Evolutionary conservation across 208 protist genomes (phyloP).

Genomic region (Crithidia expoeki): DNA sequence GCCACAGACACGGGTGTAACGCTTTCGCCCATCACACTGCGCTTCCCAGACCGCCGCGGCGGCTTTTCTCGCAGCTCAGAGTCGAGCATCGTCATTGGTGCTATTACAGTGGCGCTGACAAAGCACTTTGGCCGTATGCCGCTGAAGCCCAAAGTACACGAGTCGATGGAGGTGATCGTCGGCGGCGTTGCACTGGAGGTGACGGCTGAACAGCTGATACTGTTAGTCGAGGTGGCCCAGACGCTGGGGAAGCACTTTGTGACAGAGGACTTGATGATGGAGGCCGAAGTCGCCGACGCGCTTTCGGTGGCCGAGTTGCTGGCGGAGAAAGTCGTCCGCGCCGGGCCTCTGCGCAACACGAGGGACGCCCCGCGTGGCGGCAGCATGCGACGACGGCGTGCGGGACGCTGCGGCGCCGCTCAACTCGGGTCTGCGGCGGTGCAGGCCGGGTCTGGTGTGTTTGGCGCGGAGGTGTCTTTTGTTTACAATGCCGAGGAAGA

Average conservation of each 20-base stretch:
- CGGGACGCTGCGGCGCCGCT: conserved; percentile 2
- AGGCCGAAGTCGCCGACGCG: conserved; percentile 59
- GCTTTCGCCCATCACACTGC: conserved; percentile 59
- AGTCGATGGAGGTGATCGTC: conserved; percentile 59
- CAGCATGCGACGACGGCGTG: conserved; percentile 12
- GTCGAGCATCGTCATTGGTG: conserved; percentile 52
- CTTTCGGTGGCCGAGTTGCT: conserved; percentile 57
- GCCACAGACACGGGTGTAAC: conserved; percentile 61
- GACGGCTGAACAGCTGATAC: conserved; percentile 56
- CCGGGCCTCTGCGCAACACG: conserved; percentile 27
- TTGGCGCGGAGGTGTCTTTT: background rate
- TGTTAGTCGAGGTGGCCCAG: conserved; percentile 47
- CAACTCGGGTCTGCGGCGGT: conserved; percentile 1
- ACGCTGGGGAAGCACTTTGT: conserved; percentile 54
- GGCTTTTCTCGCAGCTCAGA: conserved; percentile 27
- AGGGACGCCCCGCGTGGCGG: background rate
- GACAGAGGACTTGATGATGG: conserved; percentile 57
- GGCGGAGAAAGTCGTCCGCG: conserved; percentile 47
- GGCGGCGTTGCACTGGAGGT: conserved; percentile 63
- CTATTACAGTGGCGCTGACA: conserved; percentile 53
- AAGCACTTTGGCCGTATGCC: conserved; percentile 84
- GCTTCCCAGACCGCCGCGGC: conserved; percentile 33
- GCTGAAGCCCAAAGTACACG: conserved; percentile 69
- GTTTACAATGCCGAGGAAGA: background rate
- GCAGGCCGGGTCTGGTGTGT: background rate